phyloP scores from a whole-genome alignment of 768 basidiomycete genomes.

The Ramaria sp. region DNA sequence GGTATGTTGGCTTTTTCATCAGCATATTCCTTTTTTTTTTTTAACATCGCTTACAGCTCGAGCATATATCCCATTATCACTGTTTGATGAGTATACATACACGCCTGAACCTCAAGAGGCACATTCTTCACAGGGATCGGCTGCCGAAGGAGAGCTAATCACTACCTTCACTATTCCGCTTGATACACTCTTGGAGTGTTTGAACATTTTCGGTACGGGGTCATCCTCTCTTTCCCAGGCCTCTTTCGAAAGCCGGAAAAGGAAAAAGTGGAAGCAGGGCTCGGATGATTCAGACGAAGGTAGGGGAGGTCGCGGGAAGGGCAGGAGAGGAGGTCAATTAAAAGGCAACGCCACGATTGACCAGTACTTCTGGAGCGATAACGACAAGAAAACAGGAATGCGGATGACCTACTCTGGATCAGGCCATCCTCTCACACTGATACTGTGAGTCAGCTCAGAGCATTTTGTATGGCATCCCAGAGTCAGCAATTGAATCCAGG shows the following conservation, averaged over 20 bases:
- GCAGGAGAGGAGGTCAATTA: conserved; percentile 27
- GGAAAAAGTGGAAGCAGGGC: conserved; percentile 37
- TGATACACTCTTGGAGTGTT: conserved; percentile 73
- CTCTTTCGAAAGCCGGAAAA: conserved; percentile 21
- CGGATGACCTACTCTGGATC: conserved; percentile 70
- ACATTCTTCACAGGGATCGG: conserved; percentile 18
- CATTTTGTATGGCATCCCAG: neutral
- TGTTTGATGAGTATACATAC: conserved; percentile 77
- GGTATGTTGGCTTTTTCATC: conserved; percentile 32
- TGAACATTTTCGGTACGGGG: conserved; percentile 85
- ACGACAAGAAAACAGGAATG: conserved; percentile 64
- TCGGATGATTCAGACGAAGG: conserved; percentile 38
- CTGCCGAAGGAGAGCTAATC: conserved; percentile 16
- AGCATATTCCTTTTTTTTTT: neutral
- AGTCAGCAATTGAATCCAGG: conserved; percentile 24
- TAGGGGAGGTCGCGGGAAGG: conserved; percentile 27
- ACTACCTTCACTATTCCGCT: conserved; percentile 75
- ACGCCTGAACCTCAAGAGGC: conserved; percentile 27
- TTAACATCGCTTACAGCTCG: conserved; percentile 40
- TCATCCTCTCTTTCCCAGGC: conserved; percentile 20
- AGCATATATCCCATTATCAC: conserved; percentile 65
- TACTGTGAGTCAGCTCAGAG: conserved; percentile 50
- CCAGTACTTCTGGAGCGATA: conserved; percentile 11
- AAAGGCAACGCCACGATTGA: conserved; percentile 12
- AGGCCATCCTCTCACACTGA: conserved; percentile 67